phyloP scores from a whole-genome alignment of 73 alveolate genomes.

The Stentor roeselii region DNA sequence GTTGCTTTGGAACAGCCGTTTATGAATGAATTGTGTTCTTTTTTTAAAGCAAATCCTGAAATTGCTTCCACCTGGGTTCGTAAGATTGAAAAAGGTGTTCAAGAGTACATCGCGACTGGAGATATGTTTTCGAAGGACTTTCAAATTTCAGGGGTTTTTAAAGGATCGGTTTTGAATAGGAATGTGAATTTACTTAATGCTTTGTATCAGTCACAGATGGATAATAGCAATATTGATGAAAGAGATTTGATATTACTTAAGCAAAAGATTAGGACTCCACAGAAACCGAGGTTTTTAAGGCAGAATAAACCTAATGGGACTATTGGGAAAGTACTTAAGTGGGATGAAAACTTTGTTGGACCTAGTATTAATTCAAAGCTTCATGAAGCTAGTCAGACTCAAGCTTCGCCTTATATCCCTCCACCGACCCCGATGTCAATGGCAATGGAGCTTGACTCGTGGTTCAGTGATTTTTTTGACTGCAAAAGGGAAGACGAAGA shows the following conservation, averaged over 20 bases:
- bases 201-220: background rate
- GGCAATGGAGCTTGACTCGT: slow-evolving; percentile 5
- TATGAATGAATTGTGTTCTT: background rate
- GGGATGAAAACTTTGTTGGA: background rate
- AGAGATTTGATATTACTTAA: background rate
- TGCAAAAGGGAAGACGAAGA: background rate
- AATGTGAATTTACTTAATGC: background rate
- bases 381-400: background rate
- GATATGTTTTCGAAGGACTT: background rate
- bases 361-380: background rate
- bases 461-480: slow-evolving; percentile 1
- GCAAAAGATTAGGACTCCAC: background rate
- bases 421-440: slow-evolving; percentile 23
- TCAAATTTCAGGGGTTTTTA: background rate
- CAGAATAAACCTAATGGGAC: background rate
- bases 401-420: background rate
- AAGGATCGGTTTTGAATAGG: background rate
- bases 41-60: background rate
- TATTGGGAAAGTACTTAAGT: background rate
- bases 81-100: background rate
- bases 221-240: background rate
- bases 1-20: background rate
- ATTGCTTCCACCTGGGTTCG: background rate
- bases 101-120: background rate
- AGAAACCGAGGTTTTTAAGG: background rate